Conservation (phyloP, 371 early-diverging fungal genomes). For the Rhizopus sp. region DNA sequence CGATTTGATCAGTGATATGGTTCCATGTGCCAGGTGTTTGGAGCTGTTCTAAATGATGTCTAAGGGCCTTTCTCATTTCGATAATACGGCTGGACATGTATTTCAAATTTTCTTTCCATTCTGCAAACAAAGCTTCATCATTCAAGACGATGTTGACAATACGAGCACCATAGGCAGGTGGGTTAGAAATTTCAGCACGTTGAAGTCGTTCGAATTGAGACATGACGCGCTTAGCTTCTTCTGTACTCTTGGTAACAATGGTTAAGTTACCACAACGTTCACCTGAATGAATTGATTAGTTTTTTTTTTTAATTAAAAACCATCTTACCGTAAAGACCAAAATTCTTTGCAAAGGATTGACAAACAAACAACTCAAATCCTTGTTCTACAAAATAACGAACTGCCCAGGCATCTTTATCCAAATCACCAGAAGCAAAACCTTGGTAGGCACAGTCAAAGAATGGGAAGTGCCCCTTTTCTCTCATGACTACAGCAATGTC, state of each 20-base stretch:
- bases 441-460: slow-evolving; percentile 98
- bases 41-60: slow-evolving; percentile 62
- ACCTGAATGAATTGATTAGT: slow-evolving; percentile 42
- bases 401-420: slow-evolving; percentile 88
- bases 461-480: slow-evolving; percentile 79
- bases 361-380: slow-evolving; percentile 90
- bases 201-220: slow-evolving; percentile 85
- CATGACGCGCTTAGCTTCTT: slow-evolving; percentile 56
- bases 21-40: slow-evolving; percentile 93
- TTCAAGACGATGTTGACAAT: slow-evolving; percentile 86
- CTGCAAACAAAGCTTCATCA: slow-evolving; percentile 71
- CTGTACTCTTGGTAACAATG: slow-evolving; percentile 63
- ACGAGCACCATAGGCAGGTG: slow-evolving; percentile 88
- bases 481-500: slow-evolving; percentile 81
- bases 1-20: slow-evolving; percentile 93
- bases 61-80: slow-evolving; percentile 78
- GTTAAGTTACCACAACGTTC: slow-evolving; percentile 90
- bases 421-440: slow-evolving; percentile 95
- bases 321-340: slow-evolving; percentile 89
- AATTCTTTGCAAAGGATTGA: slow-evolving; percentile 95
- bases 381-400: slow-evolving; percentile 88
- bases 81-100: slow-evolving; percentile 91
- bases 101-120: slow-evolving; percentile 84
- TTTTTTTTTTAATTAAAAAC: background rate
- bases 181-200: slow-evolving; percentile 87